Base-by-base conservation (phyloP, 768 basidiomycete genomes). In the Cyathus striatus region DNA sequence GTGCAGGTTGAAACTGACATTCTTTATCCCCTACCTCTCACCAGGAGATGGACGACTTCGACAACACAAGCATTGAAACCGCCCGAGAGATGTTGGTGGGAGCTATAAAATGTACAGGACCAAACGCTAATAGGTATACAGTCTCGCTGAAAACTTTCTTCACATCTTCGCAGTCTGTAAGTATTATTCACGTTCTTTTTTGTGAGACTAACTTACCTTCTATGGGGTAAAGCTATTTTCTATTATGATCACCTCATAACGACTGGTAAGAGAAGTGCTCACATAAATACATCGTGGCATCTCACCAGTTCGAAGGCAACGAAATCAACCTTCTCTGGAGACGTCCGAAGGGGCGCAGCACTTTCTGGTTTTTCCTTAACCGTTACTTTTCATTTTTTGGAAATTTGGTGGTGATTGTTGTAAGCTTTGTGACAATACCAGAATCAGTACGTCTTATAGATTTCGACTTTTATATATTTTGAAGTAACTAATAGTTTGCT, bases 321-420 rank as follows among this genome's bases (percentile, higher is more conserved):
- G 76, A 78, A 49, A 52, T 74, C 27, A 50, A 59, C 13, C 62
- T 64, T 40, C 51, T 79, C 4, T 79, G 78, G 78, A 55, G 57
- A 41, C 59, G 63, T 35, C 65, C 64, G 1, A 67, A 65, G 41
- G 60, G 56, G 1, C 38, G 48, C 6, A 68, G 71, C 41, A 60
- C 71, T 2, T 62, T 64, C 23, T 62, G 69, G 51, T 79, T 79
- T 54, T 68, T 73, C 38, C 37, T 73, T 23, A 75, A 76, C 46
- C 71, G 77, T 4, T 80, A 80, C 43, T 48, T 72, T 23, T 62
- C 71, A 2, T 61, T 74, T 38, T 54, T 73, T 33, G 69, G 66
- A 22, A 66, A 65, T 38, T 50, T 68, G 12, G 51, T 48, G 6
- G 59, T 65, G n/a, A 50, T 55, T 2, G 43, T 61, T 13, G 49